Percentiles rank a stretch among this genome's conserved stretches.
These are phyloP conservation scores for Fusarium sp. DNA, from an alignment of 2,329 filamentous ascomycete species.

Conservation along the genomic window DNA sequence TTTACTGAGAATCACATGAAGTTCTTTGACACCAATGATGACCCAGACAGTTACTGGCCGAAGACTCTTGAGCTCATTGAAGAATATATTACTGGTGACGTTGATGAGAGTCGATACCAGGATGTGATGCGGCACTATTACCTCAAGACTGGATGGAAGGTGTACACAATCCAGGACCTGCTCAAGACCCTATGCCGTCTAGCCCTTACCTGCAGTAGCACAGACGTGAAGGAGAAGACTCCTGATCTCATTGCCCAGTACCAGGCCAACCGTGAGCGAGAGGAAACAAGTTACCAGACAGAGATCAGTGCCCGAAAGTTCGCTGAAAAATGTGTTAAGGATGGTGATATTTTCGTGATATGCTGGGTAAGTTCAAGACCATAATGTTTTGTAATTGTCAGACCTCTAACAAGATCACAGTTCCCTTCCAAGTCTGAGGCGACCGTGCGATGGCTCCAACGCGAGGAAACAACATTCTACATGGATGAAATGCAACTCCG, in stretches of 20 bases:
- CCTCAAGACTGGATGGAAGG: constrained; percentile 87
- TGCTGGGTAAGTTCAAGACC: constrained; percentile 78
- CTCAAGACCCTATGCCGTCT: constrained; percentile 84
- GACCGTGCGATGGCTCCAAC: constrained; percentile 76
- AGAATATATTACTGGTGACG: constrained; percentile 83
- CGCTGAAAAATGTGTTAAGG: constrained; percentile 92
- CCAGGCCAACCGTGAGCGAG: constrained; percentile 81
- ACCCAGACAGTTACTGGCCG: constrained; percentile 79
- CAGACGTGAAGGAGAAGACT: constrained; percentile 92
- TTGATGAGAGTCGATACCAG: constrained; percentile 86
- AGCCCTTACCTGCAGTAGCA: constrained; percentile 83
- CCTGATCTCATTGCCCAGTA: constrained; percentile 91
- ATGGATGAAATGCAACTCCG: constrained; percentile 87
- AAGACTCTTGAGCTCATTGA: constrained; percentile 89
- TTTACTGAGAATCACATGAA: constrained; percentile 83
- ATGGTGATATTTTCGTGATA: constrained; percentile 90
- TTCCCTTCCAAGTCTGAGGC: constrained; percentile 76
- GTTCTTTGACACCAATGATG: constrained; percentile 76
- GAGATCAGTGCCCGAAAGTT: constrained; percentile 93
- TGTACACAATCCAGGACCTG: constrained; percentile 93
- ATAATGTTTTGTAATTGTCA: neutral
- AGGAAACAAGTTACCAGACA: constrained; percentile 88
- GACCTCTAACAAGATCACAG: constrained; percentile 59
- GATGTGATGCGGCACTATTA: constrained; percentile 94
- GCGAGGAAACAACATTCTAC: constrained; percentile 82